Percentiles rank a stretch among this genome's conserved stretches.
Conservation (phyloP, 306 rosid genomes). For the Medicago truncatula region MtrunA17r5.0-ANR NC_053044.1:31059001-31059500, state of each 20-base stretch:
- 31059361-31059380: slow-evolving; percentile 8
- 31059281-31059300: slow-evolving; percentile 88
- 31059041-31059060: background rate
- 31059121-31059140: background rate
- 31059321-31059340: slow-evolving; percentile 58
- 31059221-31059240: slow-evolving; percentile 82
- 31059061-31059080: slow-evolving; percentile 1
- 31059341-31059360: too few relatives aligned
- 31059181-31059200: slow-evolving; percentile 79
- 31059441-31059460: background rate
- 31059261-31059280: slow-evolving; percentile 75
- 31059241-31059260: slow-evolving; percentile 74
- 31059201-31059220: slow-evolving; percentile 80
- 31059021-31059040: background rate
- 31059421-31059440: background rate
- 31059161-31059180: slow-evolving; percentile 70
- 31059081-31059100: background rate
- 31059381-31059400: background rate
- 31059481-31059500: background rate
- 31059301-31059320: slow-evolving; percentile 90
- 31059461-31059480: background rate
- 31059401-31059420: background rate
- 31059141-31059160: slow-evolving; percentile 1
- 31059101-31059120: background rate
- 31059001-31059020: too few relatives aligned